A percentile compares a stretch with the other conserved stretches of the same genome.
Evolutionary conservation across 2,329 filamentous ascomycete species (phyloP).

Genomic region (Parastagonospora avenae): DNA sequence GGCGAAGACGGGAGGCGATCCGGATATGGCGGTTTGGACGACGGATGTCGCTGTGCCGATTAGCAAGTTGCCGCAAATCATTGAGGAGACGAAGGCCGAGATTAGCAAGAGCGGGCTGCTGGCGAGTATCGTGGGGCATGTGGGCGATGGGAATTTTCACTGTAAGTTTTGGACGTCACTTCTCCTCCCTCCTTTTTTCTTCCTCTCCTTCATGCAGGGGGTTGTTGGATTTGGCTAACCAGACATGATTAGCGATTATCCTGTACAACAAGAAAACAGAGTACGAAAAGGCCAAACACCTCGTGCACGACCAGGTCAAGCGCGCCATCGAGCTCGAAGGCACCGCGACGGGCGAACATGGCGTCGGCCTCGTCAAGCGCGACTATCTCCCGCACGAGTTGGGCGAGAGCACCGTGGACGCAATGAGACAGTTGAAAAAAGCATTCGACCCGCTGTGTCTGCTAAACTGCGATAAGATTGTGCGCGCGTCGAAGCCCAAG

Average conservation of each 20-base stretch:
- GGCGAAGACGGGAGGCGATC: constrained; percentile 63
- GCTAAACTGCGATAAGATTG: constrained; percentile 69
- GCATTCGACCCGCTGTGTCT: constrained; percentile 76
- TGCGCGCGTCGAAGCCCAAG: constrained; percentile 59
- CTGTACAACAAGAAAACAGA: constrained; percentile 69
- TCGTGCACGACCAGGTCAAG: constrained; percentile 86
- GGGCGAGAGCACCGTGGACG: constrained; percentile 73
- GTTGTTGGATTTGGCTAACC: constrained; percentile 3
- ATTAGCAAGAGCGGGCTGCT: constrained; percentile 67
- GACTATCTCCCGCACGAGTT: constrained; percentile 82
- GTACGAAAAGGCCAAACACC: constrained; percentile 67
- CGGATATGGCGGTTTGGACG: constrained; percentile 71
- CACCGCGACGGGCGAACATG: constrained; percentile 85
- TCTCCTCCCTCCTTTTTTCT: constrained; percentile 1
- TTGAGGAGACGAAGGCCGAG: constrained; percentile 75
- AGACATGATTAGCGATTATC: constrained; percentile 59
- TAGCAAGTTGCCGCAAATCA: constrained; percentile 71
- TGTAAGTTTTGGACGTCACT: constrained; percentile 51
- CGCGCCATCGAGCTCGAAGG: constrained; percentile 83
- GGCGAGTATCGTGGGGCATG: constrained; percentile 72
- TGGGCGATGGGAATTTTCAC: constrained; percentile 78
- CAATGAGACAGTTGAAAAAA: constrained; percentile 85
- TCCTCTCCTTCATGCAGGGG: too few species aligned
- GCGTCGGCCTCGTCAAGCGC: constrained; percentile 81
- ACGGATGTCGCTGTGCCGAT: constrained; percentile 83